Base-by-base conservation (phyloP, 2,329 filamentous ascomycete species). In the Myriosclerotinia scirpicola region DNA sequence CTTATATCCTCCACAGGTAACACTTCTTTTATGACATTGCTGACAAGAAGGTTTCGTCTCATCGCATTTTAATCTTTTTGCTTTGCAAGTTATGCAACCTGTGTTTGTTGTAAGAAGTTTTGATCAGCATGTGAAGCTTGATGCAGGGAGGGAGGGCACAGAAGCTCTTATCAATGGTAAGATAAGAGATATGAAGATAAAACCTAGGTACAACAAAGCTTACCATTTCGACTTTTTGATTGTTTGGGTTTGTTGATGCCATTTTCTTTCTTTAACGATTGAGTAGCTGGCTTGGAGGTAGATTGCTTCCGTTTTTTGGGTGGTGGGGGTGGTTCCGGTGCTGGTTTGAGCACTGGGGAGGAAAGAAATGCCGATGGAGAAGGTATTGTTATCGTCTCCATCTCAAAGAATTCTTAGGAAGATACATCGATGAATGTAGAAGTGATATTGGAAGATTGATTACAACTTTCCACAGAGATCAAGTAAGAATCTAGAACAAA, bases 211-310 rank as follows among this genome's bases (percentile, higher is more conserved):
- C 58, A 50, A 50, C 44, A 65, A 66, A 78, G 44, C 83, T 73
- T 85, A 90, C 88, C 89, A 80, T 91, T 90, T 72, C 89, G 86
- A 79, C 88, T 90, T 78, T 91, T 91, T 68, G 87, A 89, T 78
- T 90, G 88, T 75, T 90, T 91, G 40, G 86, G 85, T 74, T 89
- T 91, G 54, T 78, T 78, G 65, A 81, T 76, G 40, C 75, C 78
- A 63, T 15, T 55, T n/a, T 75, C 77, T 74, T 76, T 67, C 68
- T 72, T 75, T 70, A 71, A 73, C 2, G 69, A 44, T 26, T 66
- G 46, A 59, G 42, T 67, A 2, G 68, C 66, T 55, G 69, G 55
- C 48, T 70, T 72, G n/a, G 68, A 68, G 38, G 70, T 64, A 22
- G 70, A 22, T 38, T 71, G 66, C 71, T 74, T 73, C 64, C 70